Base-by-base conservation (phyloP, 495 filamentous ascomycete species). In the Podospora australis region DNA sequence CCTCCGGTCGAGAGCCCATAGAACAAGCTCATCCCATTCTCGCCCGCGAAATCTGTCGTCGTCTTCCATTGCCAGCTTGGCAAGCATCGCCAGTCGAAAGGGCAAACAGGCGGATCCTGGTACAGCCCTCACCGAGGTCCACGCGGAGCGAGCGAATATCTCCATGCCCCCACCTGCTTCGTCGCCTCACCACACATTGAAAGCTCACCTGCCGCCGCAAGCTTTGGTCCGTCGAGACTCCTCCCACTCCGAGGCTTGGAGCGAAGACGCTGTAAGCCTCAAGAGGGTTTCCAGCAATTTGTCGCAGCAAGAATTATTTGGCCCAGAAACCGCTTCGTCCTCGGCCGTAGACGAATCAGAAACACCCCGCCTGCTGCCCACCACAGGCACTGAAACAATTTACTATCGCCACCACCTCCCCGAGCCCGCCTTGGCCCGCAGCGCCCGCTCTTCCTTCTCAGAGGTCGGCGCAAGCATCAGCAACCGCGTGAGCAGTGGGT, bases 401-500 rank as follows among this genome's bases (percentile, higher is more conserved):
- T 41, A 57, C 46, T 57, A 53, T 52, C 63, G 51, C 49, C 56
- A 54, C 28, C 54, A 53, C 28, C 55, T 75, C 5, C 70, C 69
- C 13, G 79, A 82, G 30, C 56, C 73, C 20, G 68, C 66, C 22
- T n/a, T n/a, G n/a, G 49, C 75, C 17, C 66, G 66, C 39, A 67
- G 66, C 30, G 62, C 59, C 25, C 66, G 63, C n/a, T 67, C 68
- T 3, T 64, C 67, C 10, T 53, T 53, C 44, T 61, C 48, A 25
- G 65, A 71, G 23, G 48, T 55, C 10, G 67, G 66, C n/a, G 74
- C 76, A 8, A 43, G 40, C 14, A 13, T 29, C 28, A 74, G 69
- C 16, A 81, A 83, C 55, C 77, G 83, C 22, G 70, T 84, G 61
- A 84, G 81, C 39, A 73, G 81, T 45, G 80, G 81, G 10, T 84